A percentile compares a stretch with the other conserved stretches of the same genome.
Conservation (phyloP, 78 protist species). For the Chrysochromulina parva region DNA sequence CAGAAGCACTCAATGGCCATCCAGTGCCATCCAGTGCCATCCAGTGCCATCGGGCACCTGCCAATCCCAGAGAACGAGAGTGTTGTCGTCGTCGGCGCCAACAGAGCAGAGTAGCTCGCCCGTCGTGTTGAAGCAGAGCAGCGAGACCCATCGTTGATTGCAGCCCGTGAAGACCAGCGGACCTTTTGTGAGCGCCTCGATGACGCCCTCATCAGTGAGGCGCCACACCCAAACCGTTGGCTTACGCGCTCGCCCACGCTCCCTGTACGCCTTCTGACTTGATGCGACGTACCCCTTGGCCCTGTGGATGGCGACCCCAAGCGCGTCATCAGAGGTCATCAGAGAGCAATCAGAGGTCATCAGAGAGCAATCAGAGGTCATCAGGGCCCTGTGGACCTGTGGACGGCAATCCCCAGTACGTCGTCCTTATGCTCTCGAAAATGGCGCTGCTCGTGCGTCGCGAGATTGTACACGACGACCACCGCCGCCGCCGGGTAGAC, state of each 20-base stretch:
- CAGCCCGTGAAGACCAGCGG: neutral
- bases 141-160: neutral
- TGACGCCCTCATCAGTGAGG: neutral
- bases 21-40: no score
- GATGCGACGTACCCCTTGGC: slow-evolving; percentile 55
- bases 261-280: slow-evolving; percentile 49
- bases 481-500: slow-evolving; percentile 48
- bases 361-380: no score
- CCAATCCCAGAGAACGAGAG: slow-evolving; percentile 61
- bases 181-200: neutral
- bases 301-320: no score
- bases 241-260: neutral
- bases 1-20: no score
- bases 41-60: neutral
- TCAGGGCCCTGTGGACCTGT: no score
- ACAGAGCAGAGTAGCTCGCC: slow-evolving; percentile 26
- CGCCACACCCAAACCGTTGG: slow-evolving; percentile 52
- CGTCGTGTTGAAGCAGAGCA: no score
- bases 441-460: slow-evolving; percentile 42
- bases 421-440: slow-evolving; percentile 71
- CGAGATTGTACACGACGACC: slow-evolving; percentile 37
- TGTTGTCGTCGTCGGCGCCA: slow-evolving; percentile 51
- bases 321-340: no score
- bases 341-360: no score
- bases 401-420: slow-evolving; percentile 44